Base-by-base conservation (phyloP, 805 yeast species). In the Saccharomycopsis fermentans region DNA sequence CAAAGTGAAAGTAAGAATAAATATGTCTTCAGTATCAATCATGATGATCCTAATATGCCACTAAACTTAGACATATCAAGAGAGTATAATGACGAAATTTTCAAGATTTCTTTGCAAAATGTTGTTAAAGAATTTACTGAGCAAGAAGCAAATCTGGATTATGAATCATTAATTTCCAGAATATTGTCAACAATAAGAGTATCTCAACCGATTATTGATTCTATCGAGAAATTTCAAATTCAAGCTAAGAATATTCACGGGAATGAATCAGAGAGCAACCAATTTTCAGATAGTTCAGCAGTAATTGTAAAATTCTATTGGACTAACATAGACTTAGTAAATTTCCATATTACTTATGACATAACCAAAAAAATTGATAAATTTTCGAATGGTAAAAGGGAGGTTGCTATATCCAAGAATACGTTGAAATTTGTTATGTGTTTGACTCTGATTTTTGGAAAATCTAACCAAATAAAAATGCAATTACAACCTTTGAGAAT, bases 311-410 rank as follows among this genome's bases (percentile, higher is more conserved):
- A 58, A 27, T 60, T 55, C 35, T 61, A 60, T 24, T 32, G 35
- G 26, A 53, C 32, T 17, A 52, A 61, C 29, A 39, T 50, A 14
- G 52, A 39, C 29, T 35, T 60, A 29, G 17, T 53, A 4, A 59
- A 59, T 26, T 61, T 48, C 37, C 17, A 54, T 3, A 16, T 61
- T 17, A 55, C 57, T 29, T 59, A 58, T 35, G 63, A 61, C 32
- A 56, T 61, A 3, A 47, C 34, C 21, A 61, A 59, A 40, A 55
- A 56, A 19, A 58, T 39, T 9, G 12, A 12, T 6, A 43, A 8
- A 54, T 17, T 14, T 16, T 34, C 6, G 19, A 37, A 21, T 48
- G 51, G 16, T 37, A 59, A 37, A 57, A 55, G 26, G 48, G 32
- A 36, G 24, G 50, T 36, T 34, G 43, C 58, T 21, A 24, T 60